Percentiles rank a stretch among this genome's conserved stretches.
Conservation (phyloP, 805 yeast genomes). For the Starmerella stellata region DNA sequence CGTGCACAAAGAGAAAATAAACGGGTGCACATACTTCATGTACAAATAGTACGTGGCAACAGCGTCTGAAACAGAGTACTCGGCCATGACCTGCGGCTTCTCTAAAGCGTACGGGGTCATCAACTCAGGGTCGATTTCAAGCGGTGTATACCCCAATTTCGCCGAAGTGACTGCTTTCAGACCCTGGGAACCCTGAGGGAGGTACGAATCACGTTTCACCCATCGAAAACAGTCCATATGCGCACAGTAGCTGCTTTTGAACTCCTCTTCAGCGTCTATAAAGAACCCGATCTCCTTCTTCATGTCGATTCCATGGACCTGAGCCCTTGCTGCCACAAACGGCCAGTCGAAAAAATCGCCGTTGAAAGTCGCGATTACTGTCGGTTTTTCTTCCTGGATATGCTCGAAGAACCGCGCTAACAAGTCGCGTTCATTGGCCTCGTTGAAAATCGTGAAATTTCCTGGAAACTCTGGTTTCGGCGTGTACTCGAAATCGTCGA, state of each 20-base stretch:
- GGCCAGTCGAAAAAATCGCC: slow-evolving; percentile 99
- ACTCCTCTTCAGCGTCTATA: slow-evolving; percentile 84
- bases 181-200: slow-evolving; percentile 98
- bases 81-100: slow-evolving; percentile 79
- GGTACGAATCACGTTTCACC: slow-evolving; percentile 94
- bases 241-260: slow-evolving; percentile 75
- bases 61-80: slow-evolving; percentile 97
- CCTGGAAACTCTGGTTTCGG: slow-evolving; percentile 96
- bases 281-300: slow-evolving; percentile 87
- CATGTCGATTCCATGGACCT: slow-evolving; percentile 71
- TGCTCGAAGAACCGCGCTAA: slow-evolving; percentile 73
- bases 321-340: slow-evolving; percentile 75
- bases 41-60: slow-evolving; percentile 93
- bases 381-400: slow-evolving; percentile 70
- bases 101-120: slow-evolving; percentile 97
- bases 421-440: slow-evolving; percentile 60
- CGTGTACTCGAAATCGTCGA: slow-evolving; percentile 91
- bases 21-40: slow-evolving; percentile 93
- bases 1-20: slow-evolving; percentile 84
- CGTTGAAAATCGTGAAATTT: slow-evolving; percentile 72
- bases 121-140: slow-evolving; percentile 88
- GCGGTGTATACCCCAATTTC: slow-evolving; percentile 87
- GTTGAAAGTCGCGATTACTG: slow-evolving; percentile 93
- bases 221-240: slow-evolving; percentile 97
- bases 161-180: slow-evolving; percentile 93